Base-by-base conservation (phyloP, 169 alveolate genomes). In the Cryptosporidium meleagridis region DNA sequence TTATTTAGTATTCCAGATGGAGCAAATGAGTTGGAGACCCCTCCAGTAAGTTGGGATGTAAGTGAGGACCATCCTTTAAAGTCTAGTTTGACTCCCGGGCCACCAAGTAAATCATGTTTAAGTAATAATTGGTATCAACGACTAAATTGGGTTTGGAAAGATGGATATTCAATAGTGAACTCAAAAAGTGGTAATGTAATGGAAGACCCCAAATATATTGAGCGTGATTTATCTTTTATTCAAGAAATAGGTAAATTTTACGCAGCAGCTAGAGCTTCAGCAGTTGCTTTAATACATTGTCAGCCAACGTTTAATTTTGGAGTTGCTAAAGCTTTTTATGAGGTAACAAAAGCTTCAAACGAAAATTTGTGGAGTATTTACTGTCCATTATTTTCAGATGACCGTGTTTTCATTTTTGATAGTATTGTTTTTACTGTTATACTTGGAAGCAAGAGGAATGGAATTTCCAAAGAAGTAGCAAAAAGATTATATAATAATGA, bases 331-430 rank as follows among this genome's bases (percentile, higher is more conserved):
- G 73, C 67, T 44, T 80, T 35, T 23, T 80, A 80, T 44, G 89
- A 80, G 16, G 39, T 80, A n/a, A 80, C 73, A 44, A 62, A 67
- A 0, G 18, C 41, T 39, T 80, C 89, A 21, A 65, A 80, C 33
- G 51, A 41, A 31, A 67, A 80, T 41, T 45, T 80, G 33, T 80
- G 89, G 89, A 80, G 89, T n/a, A 92, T 92, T 69, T 92, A 92
- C 80, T 84, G 72, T 39, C 94, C 94, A 23, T 75, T 91, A 87
- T 92, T 92, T 87, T 86, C 85, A 21, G 94, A 92, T 53, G 94
- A 92, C 70, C 73, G 92, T 55, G 87, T 92, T 18, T 92, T 92
- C 61, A 62, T 92, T 41, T 92, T 92, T 85, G 94, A 92, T 61
- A 92, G 94, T 72, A 75, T 92, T 26, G 94, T 92, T 10, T 92